A percentile compares a stretch with the other conserved stretches of the same genome.
Conservation (phyloP, 2,329 filamentous ascomycete species). For the Fonsecaea pedrosoi region DNA sequence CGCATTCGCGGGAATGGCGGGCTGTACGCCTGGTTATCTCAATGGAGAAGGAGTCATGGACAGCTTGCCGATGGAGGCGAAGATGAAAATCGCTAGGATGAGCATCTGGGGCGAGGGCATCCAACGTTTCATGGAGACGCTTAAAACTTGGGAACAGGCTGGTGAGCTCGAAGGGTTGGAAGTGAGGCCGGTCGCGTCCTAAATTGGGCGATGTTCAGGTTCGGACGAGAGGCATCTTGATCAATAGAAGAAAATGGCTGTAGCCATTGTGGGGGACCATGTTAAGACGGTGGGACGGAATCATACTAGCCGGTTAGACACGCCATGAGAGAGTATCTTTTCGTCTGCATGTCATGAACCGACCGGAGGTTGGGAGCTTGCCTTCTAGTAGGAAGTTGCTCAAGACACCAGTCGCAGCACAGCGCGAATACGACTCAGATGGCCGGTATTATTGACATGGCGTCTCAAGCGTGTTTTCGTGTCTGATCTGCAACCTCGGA, state of each 20-base stretch:
- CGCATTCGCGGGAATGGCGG: slow-evolving; percentile 49
- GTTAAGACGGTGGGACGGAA: too few relatives aligned
- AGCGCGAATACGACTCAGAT: too few relatives aligned
- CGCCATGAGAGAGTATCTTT: too few relatives aligned
- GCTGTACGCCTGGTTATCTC: slow-evolving; percentile 64
- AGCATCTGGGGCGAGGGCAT: slow-evolving; percentile 46
- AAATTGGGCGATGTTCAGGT: neutral
- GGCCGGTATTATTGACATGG: too few relatives aligned
- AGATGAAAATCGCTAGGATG: slow-evolving; percentile 45
- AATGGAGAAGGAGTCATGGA: slow-evolving; percentile 55
- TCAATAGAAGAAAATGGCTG: neutral
- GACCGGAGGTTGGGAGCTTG: too few relatives aligned
- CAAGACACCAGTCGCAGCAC: too few relatives aligned
- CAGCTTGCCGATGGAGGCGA: slow-evolving; percentile 39
- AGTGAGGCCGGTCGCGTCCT: slow-evolving; percentile 3
- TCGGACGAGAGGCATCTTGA: neutral
- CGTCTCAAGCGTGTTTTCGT: too few relatives aligned
- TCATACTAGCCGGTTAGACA: too few relatives aligned
- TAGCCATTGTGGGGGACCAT: too few relatives aligned
- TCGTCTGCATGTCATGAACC: too few relatives aligned
- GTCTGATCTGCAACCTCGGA: too few relatives aligned
- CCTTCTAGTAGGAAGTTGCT: too few relatives aligned
- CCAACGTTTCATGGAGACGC: slow-evolving; percentile 42
- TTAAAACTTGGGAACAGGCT: slow-evolving; percentile 40
- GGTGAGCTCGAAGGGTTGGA: slow-evolving; percentile 43